Evolutionary conservation across 2,329 filamentous ascomycete genomes (phyloP), one percentile per base, ranked within the genome.

Genomic region (Curvularia eragrostidis): DNA sequence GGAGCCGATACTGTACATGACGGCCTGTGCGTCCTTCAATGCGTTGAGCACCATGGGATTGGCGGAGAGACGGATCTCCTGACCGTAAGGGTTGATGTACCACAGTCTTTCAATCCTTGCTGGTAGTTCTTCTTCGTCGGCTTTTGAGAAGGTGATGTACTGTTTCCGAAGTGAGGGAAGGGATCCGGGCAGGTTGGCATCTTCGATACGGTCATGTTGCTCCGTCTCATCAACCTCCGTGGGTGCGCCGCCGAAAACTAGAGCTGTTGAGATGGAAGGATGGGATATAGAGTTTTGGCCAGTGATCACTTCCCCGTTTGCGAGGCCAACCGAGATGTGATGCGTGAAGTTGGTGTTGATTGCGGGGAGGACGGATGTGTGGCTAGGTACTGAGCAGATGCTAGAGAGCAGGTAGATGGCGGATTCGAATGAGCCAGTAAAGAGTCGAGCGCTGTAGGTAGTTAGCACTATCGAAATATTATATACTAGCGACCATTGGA

Each of bases 71-170:
- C 89, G 87, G 65, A 98, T 97, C 77, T 97, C 93, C 73, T 97
- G 92, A n/a, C 94, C 94, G 75, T 97, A 98, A 0, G 94, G 94
- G 71, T 97, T 98, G 79, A 98, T 98, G 80, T 98, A 98, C 92
- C 93, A 98, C 30, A 98, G 84, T 2, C 93, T 81, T 53, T 88
- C 83, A 66, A 98, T 96, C 26, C 91, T 84, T 0, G 89, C 84
- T 0, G 91, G 85, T 1, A 98, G 82, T 53, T 94, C 91, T 59
- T 91, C 87, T 62, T 92, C 89, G 38, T 86, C 82, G 3, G 68
- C 63, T 78, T 98, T 98, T 70, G 85, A 89, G 74, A 97, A 96
- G 4, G 83, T 81, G 59, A 97, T 93, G 62, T 96, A 91, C 49
- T 90, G 91, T 56, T 90, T 88, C 6, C 93, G 85, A 1, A 98